Conservation (phyloP, 1,284 basidiomycete species). For the Rugosomyces carneus region DNA sequence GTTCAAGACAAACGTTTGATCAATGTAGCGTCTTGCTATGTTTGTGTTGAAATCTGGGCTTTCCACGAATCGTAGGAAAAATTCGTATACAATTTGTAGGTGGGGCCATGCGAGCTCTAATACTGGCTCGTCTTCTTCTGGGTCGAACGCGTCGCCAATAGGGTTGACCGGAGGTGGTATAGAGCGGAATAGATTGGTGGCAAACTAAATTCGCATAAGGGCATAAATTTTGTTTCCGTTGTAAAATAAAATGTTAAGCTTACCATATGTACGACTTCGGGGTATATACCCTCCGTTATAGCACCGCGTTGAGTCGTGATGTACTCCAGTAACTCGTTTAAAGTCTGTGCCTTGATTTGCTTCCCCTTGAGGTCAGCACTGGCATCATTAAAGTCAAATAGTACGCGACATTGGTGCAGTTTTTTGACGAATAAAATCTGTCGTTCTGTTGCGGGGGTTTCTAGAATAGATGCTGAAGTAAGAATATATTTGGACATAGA, state of each 20-base stretch:
- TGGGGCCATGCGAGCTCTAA: conserved; percentile 99
- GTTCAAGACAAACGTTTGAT: conserved; percentile 93
- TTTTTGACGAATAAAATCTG: conserved; percentile 93
- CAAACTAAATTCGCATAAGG: conserved; percentile 57
- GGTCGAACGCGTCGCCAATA: conserved; percentile 96
- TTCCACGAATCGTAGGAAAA: conserved; percentile 99
- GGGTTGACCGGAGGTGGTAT: conserved; percentile 99
- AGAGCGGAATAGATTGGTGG: conserved; percentile 96
- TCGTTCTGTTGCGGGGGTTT: conserved; percentile 86
- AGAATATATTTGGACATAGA: conserved; percentile 4
- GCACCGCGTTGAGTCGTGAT: conserved; percentile 96
- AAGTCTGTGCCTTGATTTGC: conserved; percentile 96
- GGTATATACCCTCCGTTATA: conserved; percentile 97
- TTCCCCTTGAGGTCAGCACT: conserved; percentile 95
- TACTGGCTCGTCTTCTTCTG: conserved; percentile 99
- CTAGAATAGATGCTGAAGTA: conserved; percentile 35
- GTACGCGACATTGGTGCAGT: conserved; percentile 90
- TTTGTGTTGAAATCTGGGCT: conserved; percentile 98
- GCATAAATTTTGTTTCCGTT: conserved; percentile 7
- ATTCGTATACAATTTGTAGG: conserved; percentile 99
- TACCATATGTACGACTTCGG: conserved; percentile 98
- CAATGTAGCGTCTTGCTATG: conserved; percentile 95
- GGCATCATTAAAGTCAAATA: conserved; percentile 99
- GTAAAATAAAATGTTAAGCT: conserved; percentile 10
- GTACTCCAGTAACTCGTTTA: conserved; percentile 99